Evolutionary conservation across 345 rosid species (phyloP), one percentile per base, ranked within the genome.

Genomic region (Syzygium aromaticum): DNA sequence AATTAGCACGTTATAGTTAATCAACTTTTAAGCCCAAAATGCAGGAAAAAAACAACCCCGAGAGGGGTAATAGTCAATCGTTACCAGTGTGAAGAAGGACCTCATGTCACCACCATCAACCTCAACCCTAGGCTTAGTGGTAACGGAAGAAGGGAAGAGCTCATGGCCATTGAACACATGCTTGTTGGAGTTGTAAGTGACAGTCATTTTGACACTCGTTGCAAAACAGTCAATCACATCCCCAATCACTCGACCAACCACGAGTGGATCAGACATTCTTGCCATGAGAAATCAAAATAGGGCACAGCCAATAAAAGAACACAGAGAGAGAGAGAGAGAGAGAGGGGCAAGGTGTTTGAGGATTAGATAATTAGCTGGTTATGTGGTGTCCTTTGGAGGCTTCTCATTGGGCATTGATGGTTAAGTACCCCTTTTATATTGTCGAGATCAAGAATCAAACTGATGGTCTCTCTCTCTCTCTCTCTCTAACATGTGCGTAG

Each of bases 41-140:
- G 25, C 4, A 46, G 54, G 30, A 49, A 15, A 63, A n/a, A 78
- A 46, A 3, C 38, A 54, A 77, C 56, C 14, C 2, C 27, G 14
- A 2, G 22, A 11, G 16, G 14, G 15, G 52, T 9, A 59, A 54
- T 15, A 7, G 25, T 7, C 8, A 57, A 52, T 28, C 11, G 54
- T 85, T 94, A 97, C 99, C 98, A 97, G 95, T n/a, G 99, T 97
- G 93, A 95, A 97, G 88, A 97, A 96, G 51, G 98, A 94, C 89
- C 98, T 94, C 96, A 97, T 89, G 77, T 97, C 99, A 84, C 95
- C 97, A 1, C 98, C 98, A 86, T 91, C 95, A 46, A 97, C 98
- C 77, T 94, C 97, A 91, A 96, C 99, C 89, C 93, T 95, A 77
- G 99, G 99, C 89, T 93, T 97, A 40, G 84, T 63, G 87, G 94